phyloP scores from a whole-genome alignment of 2,329 filamentous ascomycete species.

The Diaporthe caulivora region DNA sequence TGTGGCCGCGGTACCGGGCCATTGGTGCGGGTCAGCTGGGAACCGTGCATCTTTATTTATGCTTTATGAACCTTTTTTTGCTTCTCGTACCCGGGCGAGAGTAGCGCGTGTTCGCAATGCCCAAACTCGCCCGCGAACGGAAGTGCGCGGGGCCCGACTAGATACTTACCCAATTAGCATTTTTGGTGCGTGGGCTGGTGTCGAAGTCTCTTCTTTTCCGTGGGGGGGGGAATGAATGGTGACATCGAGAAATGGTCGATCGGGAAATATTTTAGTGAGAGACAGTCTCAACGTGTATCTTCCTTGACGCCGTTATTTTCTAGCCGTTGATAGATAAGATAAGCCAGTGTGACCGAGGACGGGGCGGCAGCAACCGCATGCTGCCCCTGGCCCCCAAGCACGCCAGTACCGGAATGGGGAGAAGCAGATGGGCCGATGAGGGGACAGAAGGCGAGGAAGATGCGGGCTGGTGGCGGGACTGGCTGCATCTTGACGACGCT shows the following conservation, averaged over 20 bases:
- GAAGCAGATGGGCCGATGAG: neutral
- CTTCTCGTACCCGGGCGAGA: neutral
- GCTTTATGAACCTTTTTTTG: neutral
- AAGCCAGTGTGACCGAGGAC: neutral
- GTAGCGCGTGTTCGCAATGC: slow-evolving; percentile 3
- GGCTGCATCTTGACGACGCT: slow-evolving; percentile 20
- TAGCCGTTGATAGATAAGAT: neutral
- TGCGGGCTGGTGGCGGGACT: slow-evolving; percentile 22
- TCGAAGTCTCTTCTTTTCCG: neutral
- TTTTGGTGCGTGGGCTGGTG: neutral
- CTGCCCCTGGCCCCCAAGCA: neutral
- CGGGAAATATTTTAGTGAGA: slow-evolving; percentile 5
- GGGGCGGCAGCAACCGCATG: slow-evolving; percentile 13
- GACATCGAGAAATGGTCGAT: slow-evolving; percentile 1
- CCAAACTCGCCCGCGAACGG: neutral
- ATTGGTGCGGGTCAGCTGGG: slow-evolving; percentile 24
- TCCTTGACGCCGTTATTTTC: neutral
- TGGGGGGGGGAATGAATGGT: neutral
- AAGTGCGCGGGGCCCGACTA: neutral
- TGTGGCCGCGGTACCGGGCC: slow-evolving; percentile 9
- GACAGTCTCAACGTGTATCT: slow-evolving; percentile 14
- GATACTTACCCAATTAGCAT: neutral
- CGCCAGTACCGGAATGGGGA: slow-evolving; percentile 1
- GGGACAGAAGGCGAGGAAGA: neutral
- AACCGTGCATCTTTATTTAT: neutral